A percentile compares a stretch with the other conserved stretches of the same genome.
These are phyloP conservation scores for Penicillium sp. DNA, from an alignment of 2,329 filamentous ascomycete genomes.

Conservation along the genomic window DNA sequence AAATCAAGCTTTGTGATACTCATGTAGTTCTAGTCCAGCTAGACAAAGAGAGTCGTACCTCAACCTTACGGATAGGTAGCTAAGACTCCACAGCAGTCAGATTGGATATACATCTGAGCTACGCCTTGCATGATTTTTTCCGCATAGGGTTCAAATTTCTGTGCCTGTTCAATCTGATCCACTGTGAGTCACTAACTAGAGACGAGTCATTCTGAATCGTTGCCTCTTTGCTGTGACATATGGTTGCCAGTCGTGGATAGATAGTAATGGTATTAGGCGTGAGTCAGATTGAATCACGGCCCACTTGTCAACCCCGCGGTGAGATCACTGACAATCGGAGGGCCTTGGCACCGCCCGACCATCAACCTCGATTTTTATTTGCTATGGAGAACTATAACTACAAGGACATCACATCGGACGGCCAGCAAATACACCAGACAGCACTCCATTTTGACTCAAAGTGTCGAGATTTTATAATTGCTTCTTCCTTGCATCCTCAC, in stretches of 20 bases:
- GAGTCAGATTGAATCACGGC: slow-evolving; percentile 27
- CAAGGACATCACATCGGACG: background rate
- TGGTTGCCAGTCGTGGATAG: background rate
- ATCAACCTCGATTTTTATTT: slow-evolving; percentile 5
- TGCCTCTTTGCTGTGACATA: background rate
- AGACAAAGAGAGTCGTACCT: background rate
- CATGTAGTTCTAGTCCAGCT: background rate
- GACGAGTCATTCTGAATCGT: background rate
- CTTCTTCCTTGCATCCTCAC: background rate
- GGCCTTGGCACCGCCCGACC: slow-evolving; percentile 18
- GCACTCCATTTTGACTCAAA: no score
- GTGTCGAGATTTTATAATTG: no score
- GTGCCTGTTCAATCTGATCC: background rate
- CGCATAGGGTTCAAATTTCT: background rate
- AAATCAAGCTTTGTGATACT: background rate
- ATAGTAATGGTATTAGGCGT: background rate
- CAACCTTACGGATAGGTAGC: background rate
- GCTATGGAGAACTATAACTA: slow-evolving; percentile 2
- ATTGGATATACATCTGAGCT: background rate
- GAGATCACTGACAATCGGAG: slow-evolving; percentile 5
- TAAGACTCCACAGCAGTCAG: background rate
- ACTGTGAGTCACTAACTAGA: background rate
- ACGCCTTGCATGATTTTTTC: background rate
- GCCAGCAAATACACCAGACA: background rate
- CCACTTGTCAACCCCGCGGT: background rate